Percentiles rank a stretch among this genome's conserved stretches.
Evolutionary conservation across 176 grass and related monocot species (phyloP).

Genomic region (Paspalum vaginatum): DNA sequence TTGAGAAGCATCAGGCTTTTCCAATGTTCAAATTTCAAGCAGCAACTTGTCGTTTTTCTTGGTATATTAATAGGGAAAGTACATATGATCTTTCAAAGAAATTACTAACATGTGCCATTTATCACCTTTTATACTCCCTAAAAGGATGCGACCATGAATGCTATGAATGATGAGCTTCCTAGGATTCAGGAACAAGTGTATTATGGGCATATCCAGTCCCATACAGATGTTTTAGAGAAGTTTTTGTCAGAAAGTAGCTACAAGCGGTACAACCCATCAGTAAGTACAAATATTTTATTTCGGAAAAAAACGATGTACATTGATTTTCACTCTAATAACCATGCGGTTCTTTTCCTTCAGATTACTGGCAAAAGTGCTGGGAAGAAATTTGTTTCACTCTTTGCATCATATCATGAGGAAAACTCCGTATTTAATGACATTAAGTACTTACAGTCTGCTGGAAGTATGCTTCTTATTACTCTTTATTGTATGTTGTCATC

Average conservation of each 20-base stretch:
- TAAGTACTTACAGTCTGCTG: conserved; percentile 79
- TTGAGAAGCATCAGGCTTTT: conserved; percentile 11
- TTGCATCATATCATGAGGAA: conserved; percentile 70
- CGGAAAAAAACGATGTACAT: conserved; percentile 23
- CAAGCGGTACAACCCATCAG: conserved; percentile 85
- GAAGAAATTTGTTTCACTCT: conserved; percentile 79
- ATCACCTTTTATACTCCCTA: conserved; percentile 22
- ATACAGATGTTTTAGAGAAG: conserved; percentile 92
- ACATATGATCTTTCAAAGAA: conserved; percentile 12
- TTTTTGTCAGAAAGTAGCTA: conserved; percentile 90
- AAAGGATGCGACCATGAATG: conserved; percentile 88
- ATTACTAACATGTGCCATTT: conserved; percentile 30
- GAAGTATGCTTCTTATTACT: conserved; percentile 67
- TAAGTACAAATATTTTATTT: conserved; percentile 52
- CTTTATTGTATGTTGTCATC: conserved; percentile 32
- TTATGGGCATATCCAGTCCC: conserved; percentile 94
- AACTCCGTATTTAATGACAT: conserved; percentile 70
- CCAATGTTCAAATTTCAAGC: conserved; percentile 26
- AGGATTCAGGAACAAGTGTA: conserved; percentile 99
- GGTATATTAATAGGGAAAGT: conserved; percentile 11
- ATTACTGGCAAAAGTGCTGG: conserved; percentile 73
- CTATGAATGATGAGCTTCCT: conserved; percentile 92
- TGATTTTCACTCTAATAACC: conserved; percentile 36
- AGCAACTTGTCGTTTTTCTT: conserved; percentile 13
- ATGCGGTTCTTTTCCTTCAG: conserved; percentile 47